Evolutionary conservation across 805 yeast species (phyloP), one percentile per base, ranked within the genome.

Genomic region (Candida schatavii): DNA sequence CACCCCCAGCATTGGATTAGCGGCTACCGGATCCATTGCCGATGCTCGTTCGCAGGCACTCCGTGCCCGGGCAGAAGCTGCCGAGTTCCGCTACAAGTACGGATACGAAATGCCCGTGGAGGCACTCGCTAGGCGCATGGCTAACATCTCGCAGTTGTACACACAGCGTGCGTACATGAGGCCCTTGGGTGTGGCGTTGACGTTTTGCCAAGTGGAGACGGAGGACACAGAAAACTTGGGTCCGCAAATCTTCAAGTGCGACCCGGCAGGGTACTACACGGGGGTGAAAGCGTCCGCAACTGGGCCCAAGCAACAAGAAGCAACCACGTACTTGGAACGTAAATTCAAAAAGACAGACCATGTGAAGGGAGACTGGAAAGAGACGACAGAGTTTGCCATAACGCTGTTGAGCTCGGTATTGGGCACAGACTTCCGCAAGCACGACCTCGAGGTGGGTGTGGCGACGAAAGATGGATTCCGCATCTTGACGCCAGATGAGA

Each of bases 81-180:
- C 96, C 14, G 98, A 93, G 63, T 93, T 87, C 70, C 79, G 87
- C 57, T 91, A 91, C 71, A 85, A 87, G 61, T 87, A 88, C 63
- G 99, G 99, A 31, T 93, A 89, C 61, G 97, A 88, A 59, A 90
- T 93, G 88, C 98, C 98, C 2, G 88, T 87, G 48, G 97, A 88
- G 59, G 88, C 85, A 21, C 72, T 90, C 55, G 87, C 97, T 31
- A 91, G 91, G 70, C 78, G 97, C 62, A 84, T 93, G 86, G 98
- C 98, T 42, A 93, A 93, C 62, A 70, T 89, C 59, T 85, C 96
- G 38, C 99, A 93, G 72, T 80, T 93, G 48, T 93, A 89, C 66
- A 93, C 99, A 32, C 99, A 93, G 68, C 78, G 97, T 60, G 98
- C 98, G 9, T 91, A 91, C 66, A 93, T 93, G 98, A 81, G 99